Evolutionary conservation across 1,284 basidiomycete species (phyloP), one percentile per base, ranked within the genome.

Genomic region (Vanrija humicola): DNA sequence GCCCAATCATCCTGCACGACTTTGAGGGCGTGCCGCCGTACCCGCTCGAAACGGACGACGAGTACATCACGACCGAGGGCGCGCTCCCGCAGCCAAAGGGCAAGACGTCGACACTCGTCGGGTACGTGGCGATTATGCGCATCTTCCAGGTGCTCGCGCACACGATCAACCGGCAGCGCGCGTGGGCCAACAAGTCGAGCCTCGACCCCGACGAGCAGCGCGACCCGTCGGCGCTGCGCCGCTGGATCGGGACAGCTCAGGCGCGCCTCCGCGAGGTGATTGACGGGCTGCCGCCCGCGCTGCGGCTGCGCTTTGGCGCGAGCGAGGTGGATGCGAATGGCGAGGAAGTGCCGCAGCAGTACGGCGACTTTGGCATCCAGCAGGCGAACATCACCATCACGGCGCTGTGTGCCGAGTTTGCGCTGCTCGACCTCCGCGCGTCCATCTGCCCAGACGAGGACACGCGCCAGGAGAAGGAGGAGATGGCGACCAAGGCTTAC

Each of bases 11-110:
- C 6, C 45, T 66, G 14, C 55, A 62, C 46, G 62, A 69, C 43
- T 55, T 61, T 44, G 65, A 69, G 34, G 64, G 63, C 23, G 40
- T 61, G 1, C 63, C 64, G 3, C 67, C 67, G 0, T 26, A 63
- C 6, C 67, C 67, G 4, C 51, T 65, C 43, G 59, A 64, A 44
- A 53, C 67, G 1, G 67, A 69, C 63, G 67, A 69, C 62, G 67
- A 69, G 43, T 64, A 60, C 46, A 55, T 69, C 29, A 63, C 67
- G 14, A 49, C 50, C 28, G 51, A 46, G 12, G 50, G 55, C 5
- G 14, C 48, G 34, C 50, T 56, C 1, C 54, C 57, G 6, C 63
- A 64, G 44, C 64, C 63, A 0, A 21, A 28, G 8, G 39, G 47
- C 14, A 40, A 34, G 3, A 40, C 54, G 9, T 57, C 55, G 39